These are phyloP conservation scores for Penicillium silybi DNA, from an alignment of 495 filamentous ascomycete species.

Conservation along the genomic window DNA sequence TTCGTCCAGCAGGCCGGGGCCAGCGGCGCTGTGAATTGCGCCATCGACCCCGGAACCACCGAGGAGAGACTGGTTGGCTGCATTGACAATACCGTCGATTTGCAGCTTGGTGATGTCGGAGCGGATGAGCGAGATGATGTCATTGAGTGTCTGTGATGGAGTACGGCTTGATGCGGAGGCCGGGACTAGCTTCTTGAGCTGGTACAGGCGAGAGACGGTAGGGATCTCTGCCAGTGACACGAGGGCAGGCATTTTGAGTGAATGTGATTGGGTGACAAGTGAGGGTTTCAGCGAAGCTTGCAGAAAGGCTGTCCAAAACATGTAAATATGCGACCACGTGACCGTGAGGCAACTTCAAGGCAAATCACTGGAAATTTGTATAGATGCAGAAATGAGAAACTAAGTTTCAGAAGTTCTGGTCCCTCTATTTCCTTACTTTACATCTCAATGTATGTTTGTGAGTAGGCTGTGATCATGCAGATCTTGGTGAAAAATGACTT, in stretches of 20 bases:
- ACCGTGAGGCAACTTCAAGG: neutral
- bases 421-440: too few relatives aligned
- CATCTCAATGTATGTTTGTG: too few relatives aligned
- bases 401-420: too few relatives aligned
- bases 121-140: conserved; percentile 64
- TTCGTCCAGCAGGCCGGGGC: conserved; percentile 61
- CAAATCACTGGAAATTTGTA: neutral
- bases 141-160: conserved; percentile 61
- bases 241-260: neutral
- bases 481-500: too few relatives aligned
- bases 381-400: too few relatives aligned
- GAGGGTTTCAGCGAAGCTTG: neutral
- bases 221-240: conserved; percentile 9
- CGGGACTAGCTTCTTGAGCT: neutral
- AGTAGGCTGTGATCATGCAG: too few relatives aligned
- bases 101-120: conserved; percentile 79
- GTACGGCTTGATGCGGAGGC: neutral
- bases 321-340: neutral
- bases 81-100: conserved; percentile 88
- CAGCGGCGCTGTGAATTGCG: conserved; percentile 83
- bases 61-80: conserved; percentile 74
- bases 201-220: conserved; percentile 9
- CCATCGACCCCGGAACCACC: conserved; percentile 87
- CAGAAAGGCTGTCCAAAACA: neutral
- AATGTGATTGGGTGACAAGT: neutral